A percentile compares a stretch with the other conserved stretches of the same genome.
Evolutionary conservation across 2,329 filamentous ascomycete genomes (phyloP).

Genomic region (Aureobasidium sp.): DNA sequence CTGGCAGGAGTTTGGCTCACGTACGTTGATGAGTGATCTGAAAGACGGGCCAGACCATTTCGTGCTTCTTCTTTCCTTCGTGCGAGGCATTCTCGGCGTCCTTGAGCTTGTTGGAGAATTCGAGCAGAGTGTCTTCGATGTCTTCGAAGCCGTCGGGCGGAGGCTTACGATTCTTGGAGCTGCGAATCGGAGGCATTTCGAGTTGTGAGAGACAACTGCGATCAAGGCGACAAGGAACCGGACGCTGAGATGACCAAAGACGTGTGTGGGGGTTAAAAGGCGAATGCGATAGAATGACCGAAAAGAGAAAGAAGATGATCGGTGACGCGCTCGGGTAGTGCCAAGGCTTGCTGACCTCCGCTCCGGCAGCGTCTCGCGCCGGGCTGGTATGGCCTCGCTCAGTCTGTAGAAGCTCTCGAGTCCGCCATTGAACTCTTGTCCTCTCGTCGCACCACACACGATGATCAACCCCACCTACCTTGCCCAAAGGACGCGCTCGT

Average conservation of each 20-base stretch:
- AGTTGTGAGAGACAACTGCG: background rate
- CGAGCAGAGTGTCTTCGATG: constrained; percentile 76
- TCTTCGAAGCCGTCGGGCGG: constrained; percentile 81
- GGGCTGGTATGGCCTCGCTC: background rate
- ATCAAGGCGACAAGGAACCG: background rate
- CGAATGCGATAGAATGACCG: background rate
- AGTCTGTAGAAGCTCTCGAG: background rate
- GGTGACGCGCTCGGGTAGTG: background rate
- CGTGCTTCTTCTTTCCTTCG: constrained; percentile 74
- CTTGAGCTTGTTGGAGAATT: constrained; percentile 88
- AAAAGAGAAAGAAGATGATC: background rate
- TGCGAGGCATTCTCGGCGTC: constrained; percentile 85
- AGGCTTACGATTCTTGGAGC: constrained; percentile 67
- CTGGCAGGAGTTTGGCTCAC: constrained; percentile 17
- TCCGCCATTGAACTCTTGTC: background rate
- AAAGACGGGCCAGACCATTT: constrained; percentile 94
- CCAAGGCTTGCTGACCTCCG: background rate
- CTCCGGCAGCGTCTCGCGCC: background rate
- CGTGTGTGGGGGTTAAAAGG: background rate
- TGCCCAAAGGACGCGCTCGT: constrained; percentile 49
- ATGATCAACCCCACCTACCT: constrained; percentile 89
- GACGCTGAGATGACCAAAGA: background rate
- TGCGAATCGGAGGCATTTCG: constrained; percentile 68
- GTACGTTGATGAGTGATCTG: constrained; percentile 90
- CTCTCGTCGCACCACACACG: constrained; percentile 21